Percentiles rank a stretch among this genome's conserved stretches.
These are phyloP conservation scores for Penicillium sp. DNA, from an alignment of 2,329 filamentous ascomycete species.

Conservation along the genomic window DNA sequence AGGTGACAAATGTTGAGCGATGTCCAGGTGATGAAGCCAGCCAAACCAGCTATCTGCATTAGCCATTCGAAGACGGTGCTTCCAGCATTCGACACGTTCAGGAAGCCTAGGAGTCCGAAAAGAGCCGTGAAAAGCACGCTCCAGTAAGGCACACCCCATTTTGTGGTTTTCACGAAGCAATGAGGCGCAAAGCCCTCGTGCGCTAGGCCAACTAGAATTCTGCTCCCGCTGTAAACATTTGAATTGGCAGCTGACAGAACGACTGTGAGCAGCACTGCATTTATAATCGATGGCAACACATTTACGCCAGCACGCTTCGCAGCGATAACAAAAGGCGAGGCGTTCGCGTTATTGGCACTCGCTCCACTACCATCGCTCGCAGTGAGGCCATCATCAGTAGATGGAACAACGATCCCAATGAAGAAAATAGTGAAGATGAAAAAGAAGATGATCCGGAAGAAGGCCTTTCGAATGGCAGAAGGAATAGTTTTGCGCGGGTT, in stretches of 20 bases:
- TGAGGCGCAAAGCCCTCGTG: background rate
- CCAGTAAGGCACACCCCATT: slow-evolving; percentile 2
- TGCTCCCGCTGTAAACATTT: slow-evolving; percentile 3
- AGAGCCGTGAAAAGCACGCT: slow-evolving; percentile 1
- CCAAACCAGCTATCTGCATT: slow-evolving; percentile 1
- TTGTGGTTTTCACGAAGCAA: slow-evolving; percentile 1
- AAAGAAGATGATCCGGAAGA: slow-evolving; percentile 4
- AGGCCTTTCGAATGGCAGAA: background rate
- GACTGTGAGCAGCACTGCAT: slow-evolving; percentile 1
- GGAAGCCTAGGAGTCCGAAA: background rate
- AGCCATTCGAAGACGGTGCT: slow-evolving; percentile 3
- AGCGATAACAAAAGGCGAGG: slow-evolving; percentile 1
- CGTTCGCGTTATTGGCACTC: background rate
- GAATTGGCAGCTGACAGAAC: slow-evolving; percentile 1
- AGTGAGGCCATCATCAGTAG: background rate
- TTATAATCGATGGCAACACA: background rate
- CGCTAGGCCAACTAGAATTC: slow-evolving; percentile 2
- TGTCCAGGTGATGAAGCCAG: slow-evolving; percentile 1
- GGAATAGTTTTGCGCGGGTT: slow-evolving; percentile 2
- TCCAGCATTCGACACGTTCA: slow-evolving; percentile 1
- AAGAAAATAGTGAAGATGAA: slow-evolving; percentile 2
- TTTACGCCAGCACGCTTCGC: background rate
- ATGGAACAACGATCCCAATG: slow-evolving; percentile 1
- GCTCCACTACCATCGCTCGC: slow-evolving; percentile 1
- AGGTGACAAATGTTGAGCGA: slow-evolving; percentile 2